These are phyloP conservation scores for Ceratobasidium sp. DNA, from an alignment of 1,284 basidiomycete species.

Conservation along the genomic window DNA sequence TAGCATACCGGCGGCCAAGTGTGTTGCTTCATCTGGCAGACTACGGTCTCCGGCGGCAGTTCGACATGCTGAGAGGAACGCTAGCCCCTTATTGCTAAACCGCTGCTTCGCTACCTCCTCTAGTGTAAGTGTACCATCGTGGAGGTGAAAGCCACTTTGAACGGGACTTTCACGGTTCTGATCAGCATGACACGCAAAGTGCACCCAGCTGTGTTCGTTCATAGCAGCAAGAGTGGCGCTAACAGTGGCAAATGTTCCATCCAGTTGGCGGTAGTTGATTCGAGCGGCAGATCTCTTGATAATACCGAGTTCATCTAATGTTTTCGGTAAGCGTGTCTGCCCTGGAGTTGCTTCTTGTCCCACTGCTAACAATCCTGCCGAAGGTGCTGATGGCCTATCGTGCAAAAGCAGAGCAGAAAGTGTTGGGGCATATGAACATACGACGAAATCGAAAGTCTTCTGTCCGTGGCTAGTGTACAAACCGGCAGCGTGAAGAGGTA, in stretches of 20 bases:
- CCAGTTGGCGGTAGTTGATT: neutral
- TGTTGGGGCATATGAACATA: neutral
- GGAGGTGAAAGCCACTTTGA: constrained; percentile 6
- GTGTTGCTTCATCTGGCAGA: too few relatives aligned
- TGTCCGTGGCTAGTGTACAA: neutral
- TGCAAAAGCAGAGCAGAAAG: neutral
- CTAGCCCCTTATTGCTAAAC: too few relatives aligned
- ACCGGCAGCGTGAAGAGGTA: neutral
- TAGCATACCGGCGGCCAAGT: too few relatives aligned
- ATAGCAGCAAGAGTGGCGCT: neutral
- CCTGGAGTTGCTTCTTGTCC: too few relatives aligned
- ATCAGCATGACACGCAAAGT: constrained; percentile 15
- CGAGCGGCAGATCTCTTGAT: neutral
- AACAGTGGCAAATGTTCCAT: neutral
- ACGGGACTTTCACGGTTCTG: neutral
- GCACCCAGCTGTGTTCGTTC: neutral
- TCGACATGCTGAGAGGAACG: too few relatives aligned
- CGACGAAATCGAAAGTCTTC: neutral
- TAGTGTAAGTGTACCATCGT: neutral
- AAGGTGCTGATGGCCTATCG: too few relatives aligned
- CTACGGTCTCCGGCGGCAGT: too few relatives aligned
- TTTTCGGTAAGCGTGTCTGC: too few relatives aligned
- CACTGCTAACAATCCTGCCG: too few relatives aligned
- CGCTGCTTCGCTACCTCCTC: neutral
- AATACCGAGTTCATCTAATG: too few relatives aligned